Percentiles rank a stretch among this genome's conserved stretches.
These are phyloP conservation scores for Peterozyma toletana DNA, from an alignment of 805 yeast species.

Conservation along the genomic window DNA sequence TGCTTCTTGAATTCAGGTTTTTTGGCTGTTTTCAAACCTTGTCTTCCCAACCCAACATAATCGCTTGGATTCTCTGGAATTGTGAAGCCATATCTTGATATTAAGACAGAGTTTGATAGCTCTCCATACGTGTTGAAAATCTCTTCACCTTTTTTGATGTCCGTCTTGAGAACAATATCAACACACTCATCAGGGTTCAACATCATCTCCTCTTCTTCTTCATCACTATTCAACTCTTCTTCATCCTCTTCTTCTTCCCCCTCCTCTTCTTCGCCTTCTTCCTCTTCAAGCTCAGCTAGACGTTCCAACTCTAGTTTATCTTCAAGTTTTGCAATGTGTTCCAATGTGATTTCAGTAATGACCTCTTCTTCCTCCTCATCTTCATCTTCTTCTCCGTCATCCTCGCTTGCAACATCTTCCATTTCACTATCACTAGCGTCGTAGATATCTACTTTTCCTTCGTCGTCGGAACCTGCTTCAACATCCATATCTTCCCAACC, in stretches of 20 bases:
- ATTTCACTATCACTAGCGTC: slow-evolving; percentile 13
- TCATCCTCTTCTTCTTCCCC: slow-evolving; percentile 14
- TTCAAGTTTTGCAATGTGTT: slow-evolving; percentile 22
- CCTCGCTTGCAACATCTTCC: slow-evolving; percentile 13
- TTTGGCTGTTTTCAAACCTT: slow-evolving; percentile 28
- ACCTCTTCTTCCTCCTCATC: slow-evolving; percentile 12
- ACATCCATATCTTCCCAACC: slow-evolving; percentile 14
- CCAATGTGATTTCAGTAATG: slow-evolving; percentile 22
- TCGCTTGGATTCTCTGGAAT: slow-evolving; percentile 48
- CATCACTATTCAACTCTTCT: slow-evolving; percentile 16
- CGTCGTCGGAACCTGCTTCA: slow-evolving; percentile 15
- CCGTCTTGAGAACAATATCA: slow-evolving; percentile 49
- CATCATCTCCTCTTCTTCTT: slow-evolving; percentile 24
- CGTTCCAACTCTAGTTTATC: slow-evolving; percentile 11
- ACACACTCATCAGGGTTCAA: slow-evolving; percentile 50
- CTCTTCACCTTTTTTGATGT: slow-evolving; percentile 46
- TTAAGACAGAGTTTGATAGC: slow-evolving; percentile 52
- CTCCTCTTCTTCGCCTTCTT: slow-evolving; percentile 19
- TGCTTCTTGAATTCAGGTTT: slow-evolving; percentile 25
- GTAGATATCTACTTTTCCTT: slow-evolving; percentile 11
- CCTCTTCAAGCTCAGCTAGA: slow-evolving; percentile 9
- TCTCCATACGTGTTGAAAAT: slow-evolving; percentile 82
- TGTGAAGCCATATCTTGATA: slow-evolving; percentile 78
- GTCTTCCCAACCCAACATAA: slow-evolving; percentile 48
- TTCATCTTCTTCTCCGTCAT: slow-evolving; percentile 13